Evolutionary conservation across 1,284 basidiomycete species (phyloP).

Genomic region (Leccinum subspadiceum): DNA sequence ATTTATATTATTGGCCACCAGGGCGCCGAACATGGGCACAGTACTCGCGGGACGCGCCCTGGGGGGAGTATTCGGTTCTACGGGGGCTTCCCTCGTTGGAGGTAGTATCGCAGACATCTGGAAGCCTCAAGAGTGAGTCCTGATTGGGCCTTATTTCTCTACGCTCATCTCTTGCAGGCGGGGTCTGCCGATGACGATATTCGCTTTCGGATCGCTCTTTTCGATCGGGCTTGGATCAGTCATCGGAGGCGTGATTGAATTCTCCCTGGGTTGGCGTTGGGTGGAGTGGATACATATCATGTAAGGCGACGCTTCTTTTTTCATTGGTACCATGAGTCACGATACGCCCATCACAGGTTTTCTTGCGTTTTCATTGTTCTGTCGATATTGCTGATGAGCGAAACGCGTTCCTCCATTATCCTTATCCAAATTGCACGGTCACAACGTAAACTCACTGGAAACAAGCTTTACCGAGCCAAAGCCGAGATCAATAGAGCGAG

Average conservation of each 20-base stretch:
- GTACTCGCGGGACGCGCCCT: slow-evolving; percentile 26
- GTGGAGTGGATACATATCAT: slow-evolving; percentile 62
- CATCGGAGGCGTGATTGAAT: slow-evolving; percentile 56
- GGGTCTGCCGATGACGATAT: slow-evolving; percentile 57
- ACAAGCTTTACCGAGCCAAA: slow-evolving; percentile 58
- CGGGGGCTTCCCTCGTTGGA: slow-evolving; percentile 59
- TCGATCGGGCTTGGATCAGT: slow-evolving; percentile 54
- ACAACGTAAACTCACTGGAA: slow-evolving; percentile 60
- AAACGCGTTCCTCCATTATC: slow-evolving; percentile 65
- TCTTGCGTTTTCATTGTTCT: slow-evolving; percentile 43
- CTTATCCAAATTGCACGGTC: slow-evolving; percentile 57
- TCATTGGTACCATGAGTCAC: not conserved
- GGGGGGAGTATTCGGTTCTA: slow-evolving; percentile 37
- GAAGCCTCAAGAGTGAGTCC: slow-evolving; percentile 26
- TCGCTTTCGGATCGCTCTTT: slow-evolving; percentile 45
- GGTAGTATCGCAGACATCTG: slow-evolving; percentile 55
- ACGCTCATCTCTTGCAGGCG: slow-evolving; percentile 35
- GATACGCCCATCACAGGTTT: slow-evolving; percentile 34
- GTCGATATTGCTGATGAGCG: slow-evolving; percentile 51
- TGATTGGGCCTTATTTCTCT: not conserved
- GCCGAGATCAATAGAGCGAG: slow-evolving; percentile 62
- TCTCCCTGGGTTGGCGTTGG: slow-evolving; percentile 62
- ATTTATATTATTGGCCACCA: slow-evolving; percentile 1
- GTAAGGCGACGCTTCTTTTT: slow-evolving; percentile 29
- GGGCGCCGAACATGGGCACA: slow-evolving; percentile 29